Evolutionary conservation across 441 rosid species (phyloP).

Genomic region (Viola pubescens): DNA sequence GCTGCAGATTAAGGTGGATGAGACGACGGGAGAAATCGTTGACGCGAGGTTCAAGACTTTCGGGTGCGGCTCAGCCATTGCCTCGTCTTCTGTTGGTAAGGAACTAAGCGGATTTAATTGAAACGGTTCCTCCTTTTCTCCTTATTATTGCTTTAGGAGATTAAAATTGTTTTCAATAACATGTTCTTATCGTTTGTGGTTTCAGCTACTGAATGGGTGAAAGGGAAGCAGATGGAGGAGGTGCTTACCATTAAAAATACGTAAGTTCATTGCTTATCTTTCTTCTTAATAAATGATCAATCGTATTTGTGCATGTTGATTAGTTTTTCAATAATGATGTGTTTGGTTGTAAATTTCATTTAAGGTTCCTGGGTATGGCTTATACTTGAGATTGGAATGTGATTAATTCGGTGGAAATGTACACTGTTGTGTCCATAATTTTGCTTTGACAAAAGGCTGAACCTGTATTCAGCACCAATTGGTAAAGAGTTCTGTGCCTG

Average conservation of each 20-base stretch:
- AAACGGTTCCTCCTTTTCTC: slow-evolving; percentile 7
- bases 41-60: slow-evolving; percentile 96
- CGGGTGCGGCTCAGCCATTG: slow-evolving; percentile 96
- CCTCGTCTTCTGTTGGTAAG: slow-evolving; percentile 84
- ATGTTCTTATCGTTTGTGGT: slow-evolving; percentile 8
- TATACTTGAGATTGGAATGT: no score
- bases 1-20: slow-evolving; percentile 88
- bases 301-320: background rate
- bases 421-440: no score
- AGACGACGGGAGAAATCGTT: slow-evolving; percentile 62
- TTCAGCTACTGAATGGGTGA: slow-evolving; percentile 95
- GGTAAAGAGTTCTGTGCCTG: no score
- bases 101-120: no score
- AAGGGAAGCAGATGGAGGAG: slow-evolving; percentile 83
- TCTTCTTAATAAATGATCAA: background rate
- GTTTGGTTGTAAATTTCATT: background rate
- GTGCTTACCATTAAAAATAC: slow-evolving; percentile 81
- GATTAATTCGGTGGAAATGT: no score
- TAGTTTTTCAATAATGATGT: background rate
- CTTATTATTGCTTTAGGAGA: background rate
- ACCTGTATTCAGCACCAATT: no score
- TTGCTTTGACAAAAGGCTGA: no score
- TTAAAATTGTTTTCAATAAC: background rate
- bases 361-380: no score
- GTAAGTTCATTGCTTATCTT: slow-evolving; percentile 30